Base-by-base conservation (phyloP, 768 basidiomycete species). In the Boletus patriciae region DNA sequence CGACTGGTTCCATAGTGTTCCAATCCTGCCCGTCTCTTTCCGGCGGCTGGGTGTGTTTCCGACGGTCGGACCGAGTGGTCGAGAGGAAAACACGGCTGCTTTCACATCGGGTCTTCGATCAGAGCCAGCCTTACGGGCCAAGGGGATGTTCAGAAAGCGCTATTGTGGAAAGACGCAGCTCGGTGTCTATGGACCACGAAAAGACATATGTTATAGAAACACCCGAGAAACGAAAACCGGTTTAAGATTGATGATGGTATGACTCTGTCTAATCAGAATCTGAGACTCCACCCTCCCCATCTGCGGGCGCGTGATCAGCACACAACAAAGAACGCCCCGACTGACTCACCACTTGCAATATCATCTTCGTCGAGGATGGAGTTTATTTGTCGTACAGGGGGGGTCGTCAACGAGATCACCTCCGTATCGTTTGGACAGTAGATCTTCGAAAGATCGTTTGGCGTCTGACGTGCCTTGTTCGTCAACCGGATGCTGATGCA, bases 391-490 rank as follows among this genome's bases (percentile, higher is more conserved):
- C 67, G 62, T 15, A 27, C 46, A 38, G 69, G 62, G 21, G 66
- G 62, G 8, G 45, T 60, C 40, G 67, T 64, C 55, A 66, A 53
- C 13, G 60, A 58, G 15, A 27, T 46, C 44, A 70, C 60, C 13
- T 52, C 46, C 2, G 21, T 54, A 52, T 70, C 68, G 1, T 46
- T 16, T 29, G 59, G 58, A 29, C 45, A 70, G 41, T 62, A 63
- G 10, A 70, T 70, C 9, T 46, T 45, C 6, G 63, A 54, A 12
- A 70, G 60, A 12, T 40, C 61, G 15, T 65, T 66, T 19, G 68
- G 68, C 27, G 68, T 69, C 36, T 71, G 68, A 23, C 65, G 37
- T 0, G 67, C 66, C 57, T 62, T 70, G 57, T 70, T 70, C 10
- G 43, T 57, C 58, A 63, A 41, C 33, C 65, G 59, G 15, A 61